Conservation (phyloP, 2,329 filamentous ascomycete genomes). For the Dendryphion nanum region DNA sequence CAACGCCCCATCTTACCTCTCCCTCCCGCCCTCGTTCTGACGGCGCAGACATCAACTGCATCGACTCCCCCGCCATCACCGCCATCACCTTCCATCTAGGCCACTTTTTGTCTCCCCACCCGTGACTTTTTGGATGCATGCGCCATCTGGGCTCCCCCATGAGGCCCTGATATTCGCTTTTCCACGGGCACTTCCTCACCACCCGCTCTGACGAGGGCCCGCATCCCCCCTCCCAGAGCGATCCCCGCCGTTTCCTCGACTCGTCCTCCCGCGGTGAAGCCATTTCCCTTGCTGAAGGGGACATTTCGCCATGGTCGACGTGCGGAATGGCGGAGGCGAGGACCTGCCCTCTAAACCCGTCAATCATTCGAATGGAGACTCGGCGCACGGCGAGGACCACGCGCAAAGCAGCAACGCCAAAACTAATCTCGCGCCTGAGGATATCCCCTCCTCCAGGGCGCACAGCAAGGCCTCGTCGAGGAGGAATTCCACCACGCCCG, state of each 20-base stretch:
- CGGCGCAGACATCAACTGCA: background rate
- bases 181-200: constrained; percentile 25
- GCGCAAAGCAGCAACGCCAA: constrained; percentile 25
- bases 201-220: constrained; percentile 25
- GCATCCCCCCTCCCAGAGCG: constrained; percentile 17
- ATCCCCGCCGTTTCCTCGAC: constrained; percentile 18
- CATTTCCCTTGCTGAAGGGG: constrained; percentile 15
- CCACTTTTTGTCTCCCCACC: constrained; percentile 6
- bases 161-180: constrained; percentile 37
- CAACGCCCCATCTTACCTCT: background rate
- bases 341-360: constrained; percentile 27
- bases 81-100: background rate
- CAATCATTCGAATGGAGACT: constrained; percentile 26
- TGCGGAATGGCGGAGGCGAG: constrained; percentile 37
- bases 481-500: constrained; percentile 33
- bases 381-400: constrained; percentile 27
- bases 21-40: background rate
- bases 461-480: constrained; percentile 36
- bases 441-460: constrained; percentile 27
- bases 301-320: constrained; percentile 34
- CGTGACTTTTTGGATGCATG: constrained; percentile 28
- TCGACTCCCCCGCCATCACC: background rate
- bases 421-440: constrained; percentile 20
- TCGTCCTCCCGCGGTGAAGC: constrained; percentile 15
- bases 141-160: constrained; percentile 34